A percentile compares a stretch with the other conserved stretches of the same genome.
Conservation (phyloP, 2,329 filamentous ascomycete species). For the Didymella lethalis region DNA sequence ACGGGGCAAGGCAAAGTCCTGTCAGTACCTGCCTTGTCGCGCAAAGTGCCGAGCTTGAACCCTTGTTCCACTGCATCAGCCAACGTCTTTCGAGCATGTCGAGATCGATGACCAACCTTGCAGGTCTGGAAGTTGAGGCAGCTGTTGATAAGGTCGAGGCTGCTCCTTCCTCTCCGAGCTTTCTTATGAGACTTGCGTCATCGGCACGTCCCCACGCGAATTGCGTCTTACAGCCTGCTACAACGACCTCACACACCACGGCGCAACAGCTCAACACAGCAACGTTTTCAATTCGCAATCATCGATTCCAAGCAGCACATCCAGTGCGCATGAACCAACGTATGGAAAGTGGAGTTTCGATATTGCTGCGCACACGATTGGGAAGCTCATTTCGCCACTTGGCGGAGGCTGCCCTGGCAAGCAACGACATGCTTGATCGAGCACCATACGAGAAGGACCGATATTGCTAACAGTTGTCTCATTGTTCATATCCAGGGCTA, state of each 20-base stretch:
- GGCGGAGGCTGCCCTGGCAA: background rate
- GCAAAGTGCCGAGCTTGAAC: background rate
- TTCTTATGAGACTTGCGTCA: conserved; percentile 5
- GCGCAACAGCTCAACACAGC: conserved; percentile 7
- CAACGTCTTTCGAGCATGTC: background rate
- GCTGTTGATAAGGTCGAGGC: conserved; percentile 15
- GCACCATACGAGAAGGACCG: conserved; percentile 11
- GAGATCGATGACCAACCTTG: conserved; percentile 12
- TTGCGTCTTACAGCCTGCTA: conserved; percentile 1
- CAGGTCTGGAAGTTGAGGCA: conserved; percentile 11
- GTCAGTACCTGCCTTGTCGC: background rate
- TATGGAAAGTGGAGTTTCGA: conserved; percentile 2
- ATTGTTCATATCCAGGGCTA: background rate
- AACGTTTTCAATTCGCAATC: conserved; percentile 4
- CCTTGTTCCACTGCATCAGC: background rate
- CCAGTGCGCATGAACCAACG: background rate
- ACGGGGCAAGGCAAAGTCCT: background rate
- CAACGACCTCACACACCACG: conserved; percentile 1
- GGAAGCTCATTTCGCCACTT: conserved; percentile 12
- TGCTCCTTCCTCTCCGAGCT: conserved; percentile 14
- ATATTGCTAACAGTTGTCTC: background rate
- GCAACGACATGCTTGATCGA: conserved; percentile 3
- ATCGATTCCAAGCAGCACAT: conserved; percentile 5
- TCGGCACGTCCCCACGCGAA: background rate
- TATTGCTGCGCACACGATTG: conserved; percentile 3